These are phyloP conservation scores for Mycena indigotica DNA, from an alignment of 768 basidiomycete species.

Conservation along the genomic window DNA sequence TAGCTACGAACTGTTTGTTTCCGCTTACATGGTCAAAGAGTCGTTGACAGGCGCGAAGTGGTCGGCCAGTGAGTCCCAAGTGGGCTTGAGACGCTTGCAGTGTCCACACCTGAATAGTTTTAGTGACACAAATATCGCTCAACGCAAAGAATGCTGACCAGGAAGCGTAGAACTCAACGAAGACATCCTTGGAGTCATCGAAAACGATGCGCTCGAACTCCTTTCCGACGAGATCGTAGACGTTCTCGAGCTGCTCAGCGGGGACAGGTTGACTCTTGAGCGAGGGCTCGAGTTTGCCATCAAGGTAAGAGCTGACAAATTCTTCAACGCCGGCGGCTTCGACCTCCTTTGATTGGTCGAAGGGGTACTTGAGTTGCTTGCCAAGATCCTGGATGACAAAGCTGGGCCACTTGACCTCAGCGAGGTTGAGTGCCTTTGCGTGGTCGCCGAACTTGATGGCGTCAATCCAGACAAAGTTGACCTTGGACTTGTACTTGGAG, in stretches of 20 bases:
- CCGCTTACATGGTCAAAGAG: constrained; percentile 71
- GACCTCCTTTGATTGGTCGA: constrained; percentile 67
- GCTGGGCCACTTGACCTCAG: constrained; percentile 84
- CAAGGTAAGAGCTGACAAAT: constrained; percentile 66
- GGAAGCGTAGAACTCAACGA: constrained; percentile 95
- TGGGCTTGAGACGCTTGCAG: constrained; percentile 96
- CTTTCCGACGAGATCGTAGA: constrained; percentile 83
- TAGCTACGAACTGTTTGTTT: background rate
- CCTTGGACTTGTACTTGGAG: constrained; percentile 74
- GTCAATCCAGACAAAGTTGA: constrained; percentile 99
- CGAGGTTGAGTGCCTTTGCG: constrained; percentile 89
- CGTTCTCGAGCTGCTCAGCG: constrained; percentile 77
- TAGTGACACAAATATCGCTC: background rate
- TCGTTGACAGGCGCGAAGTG: constrained; percentile 78
- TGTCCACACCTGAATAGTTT: constrained; percentile 71
- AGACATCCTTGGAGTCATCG: constrained; percentile 90
- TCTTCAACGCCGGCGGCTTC: constrained; percentile 57
- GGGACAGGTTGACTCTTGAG: constrained; percentile 93
- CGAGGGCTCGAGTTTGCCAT: constrained; percentile 74
- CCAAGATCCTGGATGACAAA: constrained; percentile 90
- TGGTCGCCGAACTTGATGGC: constrained; percentile 94
- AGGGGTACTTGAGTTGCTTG: constrained; percentile 88
- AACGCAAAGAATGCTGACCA: constrained; percentile 61
- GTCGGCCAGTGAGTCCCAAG: constrained; percentile 88
- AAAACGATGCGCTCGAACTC: constrained; percentile 85